These are phyloP conservation scores for Populus tremula DNA, from an alignment of 345 rosid genomes.

Conservation along the genomic window DNA sequence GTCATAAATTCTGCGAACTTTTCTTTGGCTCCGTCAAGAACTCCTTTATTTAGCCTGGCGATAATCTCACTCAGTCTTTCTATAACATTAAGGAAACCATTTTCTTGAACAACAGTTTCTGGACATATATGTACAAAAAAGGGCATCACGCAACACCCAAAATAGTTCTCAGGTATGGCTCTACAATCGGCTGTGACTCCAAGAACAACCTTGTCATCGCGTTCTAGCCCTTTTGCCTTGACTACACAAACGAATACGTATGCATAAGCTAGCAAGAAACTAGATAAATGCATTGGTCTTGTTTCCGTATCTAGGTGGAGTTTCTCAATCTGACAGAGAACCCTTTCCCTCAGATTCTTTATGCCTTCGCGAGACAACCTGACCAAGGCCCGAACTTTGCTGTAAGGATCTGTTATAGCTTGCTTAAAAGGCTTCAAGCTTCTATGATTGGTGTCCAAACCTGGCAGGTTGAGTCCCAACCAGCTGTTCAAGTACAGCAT, in stretches of 20 bases:
- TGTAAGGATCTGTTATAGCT: background rate
- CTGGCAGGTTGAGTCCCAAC: background rate
- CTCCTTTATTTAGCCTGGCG: too few relatives aligned
- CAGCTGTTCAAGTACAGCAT: background rate
- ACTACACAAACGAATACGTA: constrained; percentile 17
- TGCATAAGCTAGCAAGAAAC: constrained; percentile 25
- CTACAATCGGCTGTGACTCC: constrained; percentile 30
- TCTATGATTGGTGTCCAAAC: background rate
- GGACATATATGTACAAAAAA: too few relatives aligned
- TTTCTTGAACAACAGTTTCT: too few relatives aligned
- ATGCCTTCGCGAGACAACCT: constrained; percentile 22
- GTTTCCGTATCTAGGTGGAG: background rate
- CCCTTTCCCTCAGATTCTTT: constrained; percentile 16
- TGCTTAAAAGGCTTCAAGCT: constrained; percentile 2
- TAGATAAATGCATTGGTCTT: constrained; percentile 22
- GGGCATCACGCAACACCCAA: too few relatives aligned
- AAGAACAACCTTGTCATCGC: background rate
- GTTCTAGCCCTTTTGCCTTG: constrained; percentile 15
- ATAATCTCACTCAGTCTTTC: too few relatives aligned
- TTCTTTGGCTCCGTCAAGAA: too few relatives aligned
- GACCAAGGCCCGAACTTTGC: constrained; percentile 18
- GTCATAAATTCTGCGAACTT: too few relatives aligned
- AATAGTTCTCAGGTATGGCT: too few relatives aligned
- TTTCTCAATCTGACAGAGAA: background rate
- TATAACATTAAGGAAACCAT: too few relatives aligned